These are phyloP conservation scores for Shiraia sp. DNA, from an alignment of 2,329 filamentous ascomycete genomes.

Conservation along the genomic window DNA sequence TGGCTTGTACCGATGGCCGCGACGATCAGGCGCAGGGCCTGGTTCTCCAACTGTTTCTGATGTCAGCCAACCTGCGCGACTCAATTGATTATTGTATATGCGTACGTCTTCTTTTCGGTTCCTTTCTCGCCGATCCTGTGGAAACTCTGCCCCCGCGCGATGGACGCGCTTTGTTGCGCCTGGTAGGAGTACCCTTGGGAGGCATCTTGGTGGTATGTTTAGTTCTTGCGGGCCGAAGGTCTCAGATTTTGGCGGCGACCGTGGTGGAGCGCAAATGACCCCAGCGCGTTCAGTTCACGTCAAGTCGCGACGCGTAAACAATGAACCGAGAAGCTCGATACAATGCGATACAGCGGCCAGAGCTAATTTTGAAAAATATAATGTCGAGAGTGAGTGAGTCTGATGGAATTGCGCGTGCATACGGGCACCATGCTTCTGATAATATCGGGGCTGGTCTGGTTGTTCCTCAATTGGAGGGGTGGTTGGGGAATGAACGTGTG, in stretches of 20 bases:
- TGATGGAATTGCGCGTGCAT: constrained; percentile 10
- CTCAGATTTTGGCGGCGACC: too few relatives aligned
- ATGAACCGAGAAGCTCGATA: constrained; percentile 1
- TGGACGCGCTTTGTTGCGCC: constrained; percentile 38
- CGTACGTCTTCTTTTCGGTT: constrained; percentile 25
- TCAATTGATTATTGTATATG: neutral
- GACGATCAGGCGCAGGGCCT: constrained; percentile 38
- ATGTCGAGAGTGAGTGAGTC: neutral
- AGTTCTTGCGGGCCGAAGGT: too few relatives aligned
- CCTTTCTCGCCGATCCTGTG: constrained; percentile 17
- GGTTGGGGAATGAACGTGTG: constrained; percentile 21
- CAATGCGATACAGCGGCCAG: neutral
- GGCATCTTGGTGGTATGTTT: constrained; percentile 12
- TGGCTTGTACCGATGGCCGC: constrained; percentile 51
- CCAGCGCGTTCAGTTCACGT: constrained; percentile 3
- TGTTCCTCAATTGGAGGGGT: constrained; percentile 19
- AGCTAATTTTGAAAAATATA: constrained; percentile 5
- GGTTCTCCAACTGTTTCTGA: constrained; percentile 29
- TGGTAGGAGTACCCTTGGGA: constrained; percentile 25
- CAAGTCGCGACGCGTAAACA: constrained; percentile 13
- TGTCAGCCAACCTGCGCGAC: constrained; percentile 7
- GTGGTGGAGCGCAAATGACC: neutral
- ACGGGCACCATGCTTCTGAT: constrained; percentile 15
- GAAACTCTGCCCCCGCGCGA: constrained; percentile 33
- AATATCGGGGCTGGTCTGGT: constrained; percentile 1